A percentile compares a stretch with the other conserved stretches of the same genome.
Conservation (phyloP, 345 rosid species). For the Camelina hispida region DNA sequence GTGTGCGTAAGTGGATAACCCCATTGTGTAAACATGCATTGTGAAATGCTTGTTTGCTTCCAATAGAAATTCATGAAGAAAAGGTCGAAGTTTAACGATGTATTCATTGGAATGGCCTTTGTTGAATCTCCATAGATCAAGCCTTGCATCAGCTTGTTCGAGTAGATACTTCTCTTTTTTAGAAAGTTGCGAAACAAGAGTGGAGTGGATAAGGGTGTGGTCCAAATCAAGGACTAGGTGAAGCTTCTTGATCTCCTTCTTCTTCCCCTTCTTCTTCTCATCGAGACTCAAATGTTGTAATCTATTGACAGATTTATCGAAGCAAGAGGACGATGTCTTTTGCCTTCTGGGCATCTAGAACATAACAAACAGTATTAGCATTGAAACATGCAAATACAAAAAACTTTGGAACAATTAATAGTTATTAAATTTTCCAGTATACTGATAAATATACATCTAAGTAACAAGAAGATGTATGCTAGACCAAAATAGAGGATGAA, state of each 20-base stretch:
- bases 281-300: too few species aligned
- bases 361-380: background rate
- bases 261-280: background rate
- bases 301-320: background rate
- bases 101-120: background rate
- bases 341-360: too few species aligned
- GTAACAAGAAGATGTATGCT: too few species aligned
- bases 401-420: too few species aligned
- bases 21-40: constrained; percentile 35
- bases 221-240: constrained; percentile 40
- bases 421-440: background rate
- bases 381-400: background rate
- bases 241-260: constrained; percentile 16
- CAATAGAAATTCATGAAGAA: background rate
- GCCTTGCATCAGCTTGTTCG: constrained; percentile 9
- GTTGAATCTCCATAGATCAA: constrained; percentile 18
- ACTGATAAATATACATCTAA: too few species aligned
- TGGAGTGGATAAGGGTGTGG: constrained; percentile 30
- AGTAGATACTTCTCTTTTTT: constrained; percentile 13
- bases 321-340: too few species aligned
- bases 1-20: background rate
- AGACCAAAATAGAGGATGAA: too few species aligned
- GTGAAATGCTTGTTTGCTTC: constrained; percentile 33
- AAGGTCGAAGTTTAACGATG: constrained; percentile 30
- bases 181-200: background rate